phyloP scores from a whole-genome alignment of 176 grass and related monocot genomes.

The Thinopyrum elongatum region DNA sequence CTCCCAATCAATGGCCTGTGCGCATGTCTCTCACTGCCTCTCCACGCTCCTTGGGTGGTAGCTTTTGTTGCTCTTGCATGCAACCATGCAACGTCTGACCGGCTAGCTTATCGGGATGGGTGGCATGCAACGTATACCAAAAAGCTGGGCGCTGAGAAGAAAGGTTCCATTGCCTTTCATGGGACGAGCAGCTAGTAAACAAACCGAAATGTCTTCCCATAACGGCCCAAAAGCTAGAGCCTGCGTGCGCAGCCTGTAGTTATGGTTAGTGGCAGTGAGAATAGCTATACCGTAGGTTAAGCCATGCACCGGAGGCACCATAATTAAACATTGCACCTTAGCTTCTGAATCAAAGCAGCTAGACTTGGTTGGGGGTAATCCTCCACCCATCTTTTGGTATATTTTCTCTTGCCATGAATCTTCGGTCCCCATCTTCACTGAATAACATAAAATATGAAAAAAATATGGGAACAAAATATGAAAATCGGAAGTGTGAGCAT shows the following conservation, averaged over 20 bases:
- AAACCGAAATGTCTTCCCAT: conserved; percentile 19
- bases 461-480: neutral
- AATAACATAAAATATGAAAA: neutral
- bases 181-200: conserved; percentile 43
- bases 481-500: neutral
- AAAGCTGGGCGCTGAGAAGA: neutral
- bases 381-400: neutral
- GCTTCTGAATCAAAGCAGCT: neutral
- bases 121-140: conserved; percentile 32
- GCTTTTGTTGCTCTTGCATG: conserved; percentile 46
- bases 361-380: neutral
- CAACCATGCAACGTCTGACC: neutral
- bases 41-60: conserved; percentile 12
- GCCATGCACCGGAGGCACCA: no score
- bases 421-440: neutral
- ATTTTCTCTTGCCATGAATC: neutral
- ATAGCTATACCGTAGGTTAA: neutral
- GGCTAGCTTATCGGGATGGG: conserved; percentile 17
- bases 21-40: conserved; percentile 1
- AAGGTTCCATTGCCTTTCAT: conserved; percentile 12
- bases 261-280: neutral
- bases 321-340: neutral
- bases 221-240: conserved; percentile 24
- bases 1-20: neutral
- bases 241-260: neutral